phyloP scores from a whole-genome alignment of 768 basidiomycete genomes.

The Suillus alpinus region DNA sequence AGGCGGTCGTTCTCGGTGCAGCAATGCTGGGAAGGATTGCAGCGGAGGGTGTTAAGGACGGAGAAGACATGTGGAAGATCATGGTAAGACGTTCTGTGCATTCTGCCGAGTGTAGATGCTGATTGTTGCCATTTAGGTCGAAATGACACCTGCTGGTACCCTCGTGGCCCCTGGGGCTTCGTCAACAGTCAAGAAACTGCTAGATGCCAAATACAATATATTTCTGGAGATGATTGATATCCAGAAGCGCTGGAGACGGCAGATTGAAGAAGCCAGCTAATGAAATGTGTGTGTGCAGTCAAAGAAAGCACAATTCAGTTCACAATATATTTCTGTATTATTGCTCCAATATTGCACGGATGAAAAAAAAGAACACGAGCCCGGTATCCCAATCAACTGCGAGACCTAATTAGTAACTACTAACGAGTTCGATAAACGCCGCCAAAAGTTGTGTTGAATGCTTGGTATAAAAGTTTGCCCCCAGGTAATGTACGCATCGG shows the following conservation, averaged over 20 bases:
- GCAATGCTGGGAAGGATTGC: conserved; percentile 94
- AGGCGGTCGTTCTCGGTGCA: conserved; percentile 87
- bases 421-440: background rate
- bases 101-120: background rate
- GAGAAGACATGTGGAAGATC: conserved; percentile 79
- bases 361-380: background rate
- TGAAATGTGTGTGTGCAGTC: conserved; percentile 6
- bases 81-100: conserved; percentile 57
- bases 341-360: background rate
- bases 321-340: background rate
- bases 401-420: background rate
- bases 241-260: conserved; percentile 81
- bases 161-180: conserved; percentile 64
- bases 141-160: conserved; percentile 88
- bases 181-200: conserved; percentile 63
- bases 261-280: conserved; percentile 61
- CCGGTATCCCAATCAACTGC: no score
- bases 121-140: conserved; percentile 48
- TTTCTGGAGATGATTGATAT: conserved; percentile 87
- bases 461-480: background rate
- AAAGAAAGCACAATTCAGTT: background rate
- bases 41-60: conserved; percentile 54
- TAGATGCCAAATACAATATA: conserved; percentile 92
- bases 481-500: background rate
- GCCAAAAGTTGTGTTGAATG: background rate